phyloP scores from a whole-genome alignment of 495 filamentous ascomycete genomes.

The Penicillium nucicola region DNA sequence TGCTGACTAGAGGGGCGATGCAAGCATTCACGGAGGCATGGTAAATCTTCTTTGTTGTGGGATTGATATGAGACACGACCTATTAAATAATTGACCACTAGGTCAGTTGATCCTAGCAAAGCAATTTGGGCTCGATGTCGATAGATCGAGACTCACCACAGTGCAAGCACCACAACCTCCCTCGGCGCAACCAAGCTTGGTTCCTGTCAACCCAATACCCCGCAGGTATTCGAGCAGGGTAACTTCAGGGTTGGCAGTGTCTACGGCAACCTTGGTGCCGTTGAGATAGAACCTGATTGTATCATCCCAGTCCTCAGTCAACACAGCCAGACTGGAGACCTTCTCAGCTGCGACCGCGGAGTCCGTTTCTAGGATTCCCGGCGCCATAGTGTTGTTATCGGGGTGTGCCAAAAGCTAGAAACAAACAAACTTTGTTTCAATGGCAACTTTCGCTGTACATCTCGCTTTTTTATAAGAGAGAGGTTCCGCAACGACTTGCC shows the following conservation, averaged over 20 bases:
- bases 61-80: slow-evolving; percentile 88
- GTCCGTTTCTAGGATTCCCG: slow-evolving; percentile 46
- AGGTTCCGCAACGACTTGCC: slow-evolving; percentile 18
- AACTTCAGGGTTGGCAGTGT: slow-evolving; percentile 83
- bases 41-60: slow-evolving; percentile 84
- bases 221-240: slow-evolving; percentile 90
- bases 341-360: slow-evolving; percentile 47
- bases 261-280: slow-evolving; percentile 83
- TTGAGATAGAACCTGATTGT: slow-evolving; percentile 88
- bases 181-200: slow-evolving; percentile 80
- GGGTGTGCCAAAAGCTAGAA: neutral
- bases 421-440: slow-evolving; percentile 8
- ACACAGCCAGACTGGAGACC: slow-evolving; percentile 43
- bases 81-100: slow-evolving; percentile 16
- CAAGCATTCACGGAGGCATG: slow-evolving; percentile 94
- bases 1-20: slow-evolving; percentile 82
- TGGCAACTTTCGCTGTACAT: slow-evolving; percentile 5
- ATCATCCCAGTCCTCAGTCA: slow-evolving; percentile 65
- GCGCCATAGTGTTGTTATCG: slow-evolving; percentile 50
- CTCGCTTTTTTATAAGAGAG: slow-evolving; percentile 5
- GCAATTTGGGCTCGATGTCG: neutral
- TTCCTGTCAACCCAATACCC: slow-evolving; percentile 81
- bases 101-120: neutral
- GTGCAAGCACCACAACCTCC: slow-evolving; percentile 97
- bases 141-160: slow-evolving; percentile 58